Evolutionary conservation across 495 filamentous ascomycete genomes (phyloP).

Genomic region (Penicillium arizonense): DNA sequence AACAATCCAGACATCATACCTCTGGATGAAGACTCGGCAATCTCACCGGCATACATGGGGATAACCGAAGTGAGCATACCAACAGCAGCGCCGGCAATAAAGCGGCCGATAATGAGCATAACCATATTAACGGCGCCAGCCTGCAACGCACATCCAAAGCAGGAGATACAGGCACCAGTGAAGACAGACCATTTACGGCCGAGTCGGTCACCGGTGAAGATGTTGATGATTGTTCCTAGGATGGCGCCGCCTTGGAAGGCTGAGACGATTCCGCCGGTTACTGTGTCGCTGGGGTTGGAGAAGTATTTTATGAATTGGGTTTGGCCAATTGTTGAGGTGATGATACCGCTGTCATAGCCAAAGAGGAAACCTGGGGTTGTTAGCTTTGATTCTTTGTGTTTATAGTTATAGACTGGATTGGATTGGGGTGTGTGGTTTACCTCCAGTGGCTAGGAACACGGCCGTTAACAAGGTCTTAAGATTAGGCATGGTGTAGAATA

Average conservation of each 20-base stretch:
- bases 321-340: slow-evolving; percentile 39
- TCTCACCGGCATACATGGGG: slow-evolving; percentile 37
- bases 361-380: slow-evolving; percentile 26
- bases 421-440: background rate
- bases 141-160: slow-evolving; percentile 44
- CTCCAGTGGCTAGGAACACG: slow-evolving; percentile 27
- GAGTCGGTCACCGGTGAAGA: slow-evolving; percentile 38
- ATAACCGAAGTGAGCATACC: slow-evolving; percentile 46
- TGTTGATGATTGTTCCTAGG: slow-evolving; percentile 43
- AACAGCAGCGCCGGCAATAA: slow-evolving; percentile 46
- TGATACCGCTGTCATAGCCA: slow-evolving; percentile 40
- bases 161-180: slow-evolving; percentile 41
- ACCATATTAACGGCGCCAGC: slow-evolving; percentile 42
- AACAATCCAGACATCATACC: slow-evolving; percentile 22
- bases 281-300: slow-evolving; percentile 27
- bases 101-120: slow-evolving; percentile 49
- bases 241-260: slow-evolving; percentile 45
- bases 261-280: slow-evolving; percentile 48
- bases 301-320: slow-evolving; percentile 43
- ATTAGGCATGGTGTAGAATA: slow-evolving; percentile 10
- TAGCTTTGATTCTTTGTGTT: too few relatives aligned
- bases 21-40: slow-evolving; percentile 23
- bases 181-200: slow-evolving; percentile 43
- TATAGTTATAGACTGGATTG: too few relatives aligned
- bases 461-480: slow-evolving; percentile 23